Evolutionary conservation across 768 basidiomycete genomes (phyloP), one percentile per base, ranked within the genome.

Genomic region (Termitomyces sp.): DNA sequence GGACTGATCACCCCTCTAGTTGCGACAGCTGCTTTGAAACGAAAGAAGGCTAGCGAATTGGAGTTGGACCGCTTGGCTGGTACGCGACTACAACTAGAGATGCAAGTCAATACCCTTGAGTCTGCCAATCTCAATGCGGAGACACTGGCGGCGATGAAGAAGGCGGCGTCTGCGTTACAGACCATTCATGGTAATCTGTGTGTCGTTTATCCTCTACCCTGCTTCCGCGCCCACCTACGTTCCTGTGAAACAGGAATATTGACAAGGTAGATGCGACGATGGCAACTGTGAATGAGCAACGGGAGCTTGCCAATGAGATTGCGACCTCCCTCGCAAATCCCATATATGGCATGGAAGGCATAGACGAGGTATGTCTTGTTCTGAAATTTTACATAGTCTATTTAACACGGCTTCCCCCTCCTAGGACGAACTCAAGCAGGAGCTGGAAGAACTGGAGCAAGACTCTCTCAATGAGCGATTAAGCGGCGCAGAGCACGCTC

Each of bases 61-160:
- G 93, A 98, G 71, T 77, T 98, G 59, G 93, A 97, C 62, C 81
- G 88, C 64, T 76, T 98, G 63, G 82, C 85, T 48, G 92, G 91
- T 13, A 90, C 88, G 54, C 84, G 92, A 63, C 72, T 98, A 69
- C 96, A 97, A 66, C 81, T 99, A 32, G 96, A 98, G 76, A 87
- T 91, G 72, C 96, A 98, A 76, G 88, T 98, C 58, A 95, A 95
- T 74, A 96, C 96, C 20, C 82, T 98, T 46, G 97, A 98, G 72
- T 92, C 91, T 16, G 97, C 97, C 45, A 98, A 98, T 76, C 81
- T 98, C 72, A 98, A 99, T 71, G 88, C 90, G 67, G 94, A 98
- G 80, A 98, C 94, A 14, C 93, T 99, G 90, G 78, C 83, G 22
- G 94, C 91, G 28, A 97, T 99, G 92, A 97, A 94, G 88, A 90